phyloP scores from a whole-genome alignment of 2,329 filamentous ascomycete genomes.

The Talaromyces sp. region DNA sequence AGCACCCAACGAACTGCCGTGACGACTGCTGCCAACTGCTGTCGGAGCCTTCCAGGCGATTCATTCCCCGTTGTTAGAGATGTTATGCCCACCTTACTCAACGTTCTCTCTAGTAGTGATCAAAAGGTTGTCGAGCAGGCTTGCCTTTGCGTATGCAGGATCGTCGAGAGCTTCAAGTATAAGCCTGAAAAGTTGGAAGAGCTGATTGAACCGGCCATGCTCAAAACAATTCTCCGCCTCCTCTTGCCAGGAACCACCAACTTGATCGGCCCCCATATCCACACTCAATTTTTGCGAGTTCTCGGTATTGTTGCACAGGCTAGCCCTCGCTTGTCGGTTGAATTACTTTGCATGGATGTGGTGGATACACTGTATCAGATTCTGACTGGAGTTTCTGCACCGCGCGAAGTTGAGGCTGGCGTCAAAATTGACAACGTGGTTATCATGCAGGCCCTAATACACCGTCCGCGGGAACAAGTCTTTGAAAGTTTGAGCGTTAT shows the following conservation, averaged over 20 bases:
- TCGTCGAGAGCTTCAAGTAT: constrained; percentile 95
- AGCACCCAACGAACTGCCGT: constrained; percentile 95
- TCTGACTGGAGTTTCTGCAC: constrained; percentile 88
- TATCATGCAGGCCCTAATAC: constrained; percentile 97
- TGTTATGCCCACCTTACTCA: constrained; percentile 92
- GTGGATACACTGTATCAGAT: constrained; percentile 98
- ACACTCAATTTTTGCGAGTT: constrained; percentile 92
- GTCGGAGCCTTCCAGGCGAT: constrained; percentile 90
- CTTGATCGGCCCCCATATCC: constrained; percentile 85
- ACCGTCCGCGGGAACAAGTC: constrained; percentile 90
- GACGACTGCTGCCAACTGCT: constrained; percentile 96
- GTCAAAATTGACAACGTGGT: constrained; percentile 88
- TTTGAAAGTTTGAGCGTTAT: constrained; percentile 97
- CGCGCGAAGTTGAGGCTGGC: constrained; percentile 57
- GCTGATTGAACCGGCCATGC: constrained; percentile 79
- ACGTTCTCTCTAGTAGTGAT: constrained; percentile 85
- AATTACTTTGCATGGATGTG: constrained; percentile 91
- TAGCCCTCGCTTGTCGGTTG: constrained; percentile 79
- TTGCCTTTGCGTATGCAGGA: constrained; percentile 88
- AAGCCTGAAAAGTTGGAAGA: constrained; percentile 85
- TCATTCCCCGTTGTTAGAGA: constrained; percentile 87
- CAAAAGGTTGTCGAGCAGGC: constrained; percentile 96
- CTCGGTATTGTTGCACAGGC: constrained; percentile 84
- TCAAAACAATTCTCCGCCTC: constrained; percentile 78
- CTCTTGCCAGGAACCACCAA: constrained; percentile 93